These are phyloP conservation scores for Lactarius trivialis DNA, from an alignment of 768 basidiomycete genomes.

Conservation along the genomic window DNA sequence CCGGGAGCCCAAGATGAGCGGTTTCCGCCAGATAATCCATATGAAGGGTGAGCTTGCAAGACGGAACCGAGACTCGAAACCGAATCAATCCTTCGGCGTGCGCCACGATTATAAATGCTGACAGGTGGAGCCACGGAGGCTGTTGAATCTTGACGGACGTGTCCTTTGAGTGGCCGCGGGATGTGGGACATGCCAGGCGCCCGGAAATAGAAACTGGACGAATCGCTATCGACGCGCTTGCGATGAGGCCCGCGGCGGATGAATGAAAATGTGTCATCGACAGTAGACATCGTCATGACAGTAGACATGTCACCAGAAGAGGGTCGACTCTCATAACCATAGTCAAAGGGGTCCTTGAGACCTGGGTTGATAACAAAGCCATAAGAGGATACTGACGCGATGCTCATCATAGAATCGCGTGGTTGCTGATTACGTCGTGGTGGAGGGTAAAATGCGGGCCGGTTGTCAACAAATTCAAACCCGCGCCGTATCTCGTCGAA, in stretches of 20 bases:
- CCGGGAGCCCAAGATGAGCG: slow-evolving; percentile 57
- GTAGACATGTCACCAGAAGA: slow-evolving; percentile 54
- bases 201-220: slow-evolving; percentile 71
- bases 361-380: slow-evolving; percentile 62
- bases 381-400: slow-evolving; percentile 76
- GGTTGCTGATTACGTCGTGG: slow-evolving; percentile 37
- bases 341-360: slow-evolving; percentile 67
- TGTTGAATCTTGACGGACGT: slow-evolving; percentile 58
- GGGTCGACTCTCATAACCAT: slow-evolving; percentile 47
- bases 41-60: slow-evolving; percentile 47
- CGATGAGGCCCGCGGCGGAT: slow-evolving; percentile 35
- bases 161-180: slow-evolving; percentile 36
- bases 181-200: slow-evolving; percentile 30
- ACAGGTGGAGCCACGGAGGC: slow-evolving; percentile 59
- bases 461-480: slow-evolving; percentile 62
- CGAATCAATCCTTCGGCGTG: slow-evolving; percentile 50
- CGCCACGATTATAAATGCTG: slow-evolving; percentile 63
- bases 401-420: slow-evolving; percentile 61
- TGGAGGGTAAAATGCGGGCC: slow-evolving; percentile 58
- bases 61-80: slow-evolving; percentile 51
- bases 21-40: slow-evolving; percentile 44
- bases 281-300: slow-evolving; percentile 38
- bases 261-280: slow-evolving; percentile 76
- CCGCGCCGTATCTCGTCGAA: slow-evolving; percentile 75
- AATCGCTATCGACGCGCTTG: slow-evolving; percentile 64